Evolutionary conservation across 139 green algal species (phyloP).

Genomic region (Micractinium conductrix): DNA sequence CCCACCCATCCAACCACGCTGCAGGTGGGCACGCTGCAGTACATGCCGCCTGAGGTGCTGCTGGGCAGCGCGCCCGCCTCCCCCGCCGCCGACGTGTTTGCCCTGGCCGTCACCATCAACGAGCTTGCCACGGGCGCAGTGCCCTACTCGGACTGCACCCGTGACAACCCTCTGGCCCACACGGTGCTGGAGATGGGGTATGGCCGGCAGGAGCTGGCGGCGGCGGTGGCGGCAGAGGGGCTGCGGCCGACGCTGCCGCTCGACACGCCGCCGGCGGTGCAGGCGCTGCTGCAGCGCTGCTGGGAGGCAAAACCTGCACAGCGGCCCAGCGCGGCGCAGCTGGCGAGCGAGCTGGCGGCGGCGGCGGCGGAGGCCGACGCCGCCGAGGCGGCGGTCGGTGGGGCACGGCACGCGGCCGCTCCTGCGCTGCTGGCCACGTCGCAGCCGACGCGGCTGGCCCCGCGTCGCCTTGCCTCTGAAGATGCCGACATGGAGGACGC

Average conservation of each 20-base stretch:
- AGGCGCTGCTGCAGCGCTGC: constrained; percentile 62
- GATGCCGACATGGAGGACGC: neutral
- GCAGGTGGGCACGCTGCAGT: constrained; percentile 85
- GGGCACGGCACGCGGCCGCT: neutral
- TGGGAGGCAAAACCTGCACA: constrained; percentile 65
- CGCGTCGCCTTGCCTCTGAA: neutral
- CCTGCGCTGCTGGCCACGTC: constrained; percentile 46
- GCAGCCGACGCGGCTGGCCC: neutral
- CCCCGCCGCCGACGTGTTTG: constrained; percentile 81
- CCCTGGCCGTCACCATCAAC: constrained; percentile 77
- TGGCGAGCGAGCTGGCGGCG: constrained; percentile 45
- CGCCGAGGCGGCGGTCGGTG: neutral
- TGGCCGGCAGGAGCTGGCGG: constrained; percentile 83
- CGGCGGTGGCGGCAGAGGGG: constrained; percentile 81
- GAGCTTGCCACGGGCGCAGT: constrained; percentile 62
- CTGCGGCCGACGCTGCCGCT: constrained; percentile 73
- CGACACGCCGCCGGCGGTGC: constrained; percentile 39
- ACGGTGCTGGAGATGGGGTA: constrained; percentile 94
- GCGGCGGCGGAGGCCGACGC: constrained; percentile 26
- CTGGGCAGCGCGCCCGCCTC: constrained; percentile 30
- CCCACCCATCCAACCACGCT: neutral
- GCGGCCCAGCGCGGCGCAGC: constrained; percentile 54
- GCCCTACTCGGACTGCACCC: constrained; percentile 82
- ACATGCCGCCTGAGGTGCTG: constrained; percentile 92
- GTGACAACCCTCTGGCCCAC: constrained; percentile 87